A percentile compares a stretch with the other conserved stretches of the same genome.
Conservation (phyloP, 495 filamentous ascomycete species). For the Penicillium ochrochloron region DNA sequence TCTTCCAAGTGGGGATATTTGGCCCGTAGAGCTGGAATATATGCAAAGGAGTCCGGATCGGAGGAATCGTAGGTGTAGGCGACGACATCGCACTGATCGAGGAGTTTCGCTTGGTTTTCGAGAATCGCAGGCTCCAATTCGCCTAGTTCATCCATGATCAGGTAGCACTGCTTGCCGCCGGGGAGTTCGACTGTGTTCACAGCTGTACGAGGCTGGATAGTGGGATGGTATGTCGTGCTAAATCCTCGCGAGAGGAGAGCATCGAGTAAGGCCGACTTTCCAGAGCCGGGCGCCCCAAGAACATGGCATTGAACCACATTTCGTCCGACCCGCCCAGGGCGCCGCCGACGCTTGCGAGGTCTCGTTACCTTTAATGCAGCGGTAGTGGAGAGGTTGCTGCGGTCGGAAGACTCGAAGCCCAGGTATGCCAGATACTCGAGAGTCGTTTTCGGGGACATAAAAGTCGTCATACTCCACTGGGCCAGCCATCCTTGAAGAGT, state of each 20-base stretch:
- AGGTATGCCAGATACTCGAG: constrained; percentile 94
- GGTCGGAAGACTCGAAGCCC: constrained; percentile 76
- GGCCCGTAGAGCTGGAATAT: constrained; percentile 80
- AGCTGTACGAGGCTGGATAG: constrained; percentile 88
- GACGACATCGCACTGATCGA: constrained; percentile 89
- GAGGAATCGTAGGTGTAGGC: constrained; percentile 97
- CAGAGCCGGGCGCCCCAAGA: constrained; percentile 79
- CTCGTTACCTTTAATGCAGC: constrained; percentile 90
- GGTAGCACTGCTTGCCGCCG: constrained; percentile 94
- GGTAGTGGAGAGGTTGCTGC: constrained; percentile 67
- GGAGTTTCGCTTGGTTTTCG: constrained; percentile 87
- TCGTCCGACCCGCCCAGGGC: constrained; percentile 83
- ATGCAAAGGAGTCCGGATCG: constrained; percentile 90
- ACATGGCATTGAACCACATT: constrained; percentile 97
- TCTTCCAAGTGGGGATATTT: constrained; percentile 83
- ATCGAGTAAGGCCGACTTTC: constrained; percentile 88
- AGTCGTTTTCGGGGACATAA: constrained; percentile 91
- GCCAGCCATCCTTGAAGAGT: constrained; percentile 98
- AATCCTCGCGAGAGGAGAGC: constrained; percentile 90
- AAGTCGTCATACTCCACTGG: constrained; percentile 99
- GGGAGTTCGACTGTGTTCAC: constrained; percentile 97
- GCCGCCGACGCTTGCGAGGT: constrained; percentile 78
- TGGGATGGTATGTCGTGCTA: constrained; percentile 84
- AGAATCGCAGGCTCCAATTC: constrained; percentile 91
- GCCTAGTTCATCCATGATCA: constrained; percentile 95